phyloP scores from a whole-genome alignment of 2,329 filamentous ascomycete species.

The Clarireedia sp. region DNA sequence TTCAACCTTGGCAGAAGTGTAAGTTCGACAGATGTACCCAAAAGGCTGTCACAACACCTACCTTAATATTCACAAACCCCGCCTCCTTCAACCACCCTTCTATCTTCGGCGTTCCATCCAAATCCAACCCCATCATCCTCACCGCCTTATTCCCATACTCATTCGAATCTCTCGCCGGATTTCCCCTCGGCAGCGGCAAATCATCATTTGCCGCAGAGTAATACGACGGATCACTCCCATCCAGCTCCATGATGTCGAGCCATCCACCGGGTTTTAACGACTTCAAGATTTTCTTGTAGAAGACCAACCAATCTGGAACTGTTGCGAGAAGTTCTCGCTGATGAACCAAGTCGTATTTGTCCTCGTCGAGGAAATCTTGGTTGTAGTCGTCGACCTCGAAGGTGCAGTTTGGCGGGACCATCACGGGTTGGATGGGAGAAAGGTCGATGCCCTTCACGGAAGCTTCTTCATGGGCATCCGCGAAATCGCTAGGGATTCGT shows the following conservation, averaged over 20 bases:
- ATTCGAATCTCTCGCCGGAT: not conserved
- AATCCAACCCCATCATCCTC: not conserved
- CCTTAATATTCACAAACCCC: slow-evolving; percentile 37
- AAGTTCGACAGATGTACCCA: slow-evolving; percentile 5
- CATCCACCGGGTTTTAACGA: slow-evolving; percentile 12
- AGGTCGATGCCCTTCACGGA: slow-evolving; percentile 48
- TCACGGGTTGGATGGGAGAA: slow-evolving; percentile 47
- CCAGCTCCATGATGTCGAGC: slow-evolving; percentile 6
- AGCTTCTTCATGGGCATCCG: slow-evolving; percentile 36
- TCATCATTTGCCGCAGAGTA: not conserved
- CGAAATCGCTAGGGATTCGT: slow-evolving; percentile 33
- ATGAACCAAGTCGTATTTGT: slow-evolving; percentile 28
- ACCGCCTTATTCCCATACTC: not conserved
- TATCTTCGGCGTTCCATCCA: slow-evolving; percentile 8
- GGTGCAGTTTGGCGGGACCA: slow-evolving; percentile 51
- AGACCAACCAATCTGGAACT: slow-evolving; percentile 12
- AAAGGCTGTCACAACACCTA: slow-evolving; percentile 32
- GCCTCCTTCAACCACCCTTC: slow-evolving; percentile 30
- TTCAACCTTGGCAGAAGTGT: not conserved
- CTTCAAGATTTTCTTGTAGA: slow-evolving; percentile 12
- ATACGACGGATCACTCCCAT: not conserved
- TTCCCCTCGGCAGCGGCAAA: not conserved
- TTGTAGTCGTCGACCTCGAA: slow-evolving; percentile 59
- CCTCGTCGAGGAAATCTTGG: slow-evolving; percentile 26
- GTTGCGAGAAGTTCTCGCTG: slow-evolving; percentile 18